phyloP scores from a whole-genome alignment of 805 yeast genomes.

The Ogataea nitratoaversa region DNA sequence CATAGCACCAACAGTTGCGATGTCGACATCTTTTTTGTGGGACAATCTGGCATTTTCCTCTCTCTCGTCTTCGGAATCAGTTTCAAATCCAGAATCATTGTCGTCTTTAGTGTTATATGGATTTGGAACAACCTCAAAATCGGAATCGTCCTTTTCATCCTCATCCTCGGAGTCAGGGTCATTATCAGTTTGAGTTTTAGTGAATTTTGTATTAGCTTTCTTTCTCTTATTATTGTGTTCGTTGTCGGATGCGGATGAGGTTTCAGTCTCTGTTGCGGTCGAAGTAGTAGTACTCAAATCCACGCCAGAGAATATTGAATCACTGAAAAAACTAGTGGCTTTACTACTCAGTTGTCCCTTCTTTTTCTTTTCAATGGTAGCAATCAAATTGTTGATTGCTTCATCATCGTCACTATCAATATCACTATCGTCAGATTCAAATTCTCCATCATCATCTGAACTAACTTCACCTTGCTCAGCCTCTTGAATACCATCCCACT shows the following conservation, averaged over 20 bases:
- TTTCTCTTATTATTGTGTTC: constrained; percentile 1
- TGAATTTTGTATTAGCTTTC: constrained; percentile 2
- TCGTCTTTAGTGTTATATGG: constrained; percentile 33
- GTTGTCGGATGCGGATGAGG: constrained; percentile 3
- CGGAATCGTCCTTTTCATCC: constrained; percentile 19
- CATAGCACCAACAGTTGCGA: constrained; percentile 96
- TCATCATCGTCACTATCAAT: constrained; percentile 68
- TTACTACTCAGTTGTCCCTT: constrained; percentile 41
- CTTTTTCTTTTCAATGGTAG: constrained; percentile 44
- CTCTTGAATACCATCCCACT: constrained; percentile 69
- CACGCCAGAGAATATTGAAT: constrained; percentile 50
- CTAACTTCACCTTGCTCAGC: constrained; percentile 27
- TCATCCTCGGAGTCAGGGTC: constrained; percentile 16
- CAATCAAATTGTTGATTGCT: constrained; percentile 55
- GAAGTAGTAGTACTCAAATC: constrained; percentile 29
- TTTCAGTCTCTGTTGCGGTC: constrained; percentile 3
- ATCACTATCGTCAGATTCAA: constrained; percentile 37
- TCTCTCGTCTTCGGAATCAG: constrained; percentile 48
- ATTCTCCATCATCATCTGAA: constrained; percentile 41
- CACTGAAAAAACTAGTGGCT: constrained; percentile 41
- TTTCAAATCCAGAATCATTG: constrained; percentile 41
- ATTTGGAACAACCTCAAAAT: constrained; percentile 45
- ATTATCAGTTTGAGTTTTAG: constrained; percentile 18
- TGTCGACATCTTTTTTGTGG: constrained; percentile 65
- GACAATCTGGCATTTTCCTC: constrained; percentile 37